phyloP scores from a whole-genome alignment of 2,329 filamentous ascomycete genomes.

The Aspergillus neoniger region DNA sequence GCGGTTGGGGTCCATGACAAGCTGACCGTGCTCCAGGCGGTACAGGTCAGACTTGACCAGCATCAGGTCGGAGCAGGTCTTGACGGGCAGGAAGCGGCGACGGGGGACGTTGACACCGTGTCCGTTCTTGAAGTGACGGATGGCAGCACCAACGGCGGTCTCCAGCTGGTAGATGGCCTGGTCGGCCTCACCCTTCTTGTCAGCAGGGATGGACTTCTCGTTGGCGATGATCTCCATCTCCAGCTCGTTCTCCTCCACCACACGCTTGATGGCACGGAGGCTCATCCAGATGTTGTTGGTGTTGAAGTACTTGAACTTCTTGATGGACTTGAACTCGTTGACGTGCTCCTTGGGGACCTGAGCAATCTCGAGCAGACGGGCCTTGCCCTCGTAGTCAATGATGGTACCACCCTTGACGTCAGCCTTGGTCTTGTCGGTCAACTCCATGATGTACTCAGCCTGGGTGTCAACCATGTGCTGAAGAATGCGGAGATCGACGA shows the following conservation, averaged over 20 bases:
- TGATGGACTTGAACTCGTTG: constrained; percentile 99
- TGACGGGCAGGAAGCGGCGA: constrained; percentile 97
- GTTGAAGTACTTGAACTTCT: constrained; percentile 99
- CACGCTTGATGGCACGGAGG: constrained; percentile 93
- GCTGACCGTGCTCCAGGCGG: constrained; percentile 96
- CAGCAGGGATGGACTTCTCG: constrained; percentile 95
- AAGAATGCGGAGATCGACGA: constrained; percentile 95
- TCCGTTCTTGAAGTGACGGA: constrained; percentile 97
- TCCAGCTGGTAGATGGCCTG: constrained; percentile 97
- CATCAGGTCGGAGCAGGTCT: constrained; percentile 99
- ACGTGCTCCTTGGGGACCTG: constrained; percentile 99
- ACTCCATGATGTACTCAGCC: constrained; percentile 98
- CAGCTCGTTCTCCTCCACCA: constrained; percentile 97
- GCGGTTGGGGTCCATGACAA: constrained; percentile 93
- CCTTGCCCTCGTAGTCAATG: constrained; percentile 97
- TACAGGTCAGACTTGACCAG: constrained; percentile 99
- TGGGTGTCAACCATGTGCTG: constrained; percentile 99
- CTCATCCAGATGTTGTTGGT: constrained; percentile 99
- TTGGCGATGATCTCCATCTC: constrained; percentile 99
- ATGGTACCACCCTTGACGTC: constrained; percentile 99
- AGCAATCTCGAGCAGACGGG: constrained; percentile 95
- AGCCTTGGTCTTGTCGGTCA: constrained; percentile 99
- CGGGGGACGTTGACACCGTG: constrained; percentile 99
- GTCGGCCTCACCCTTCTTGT: constrained; percentile 99
- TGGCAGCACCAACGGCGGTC: constrained; percentile 96